These are phyloP conservation scores for Amanita thiersii DNA, from an alignment of 768 basidiomycete genomes.

Conservation along the genomic window DNA sequence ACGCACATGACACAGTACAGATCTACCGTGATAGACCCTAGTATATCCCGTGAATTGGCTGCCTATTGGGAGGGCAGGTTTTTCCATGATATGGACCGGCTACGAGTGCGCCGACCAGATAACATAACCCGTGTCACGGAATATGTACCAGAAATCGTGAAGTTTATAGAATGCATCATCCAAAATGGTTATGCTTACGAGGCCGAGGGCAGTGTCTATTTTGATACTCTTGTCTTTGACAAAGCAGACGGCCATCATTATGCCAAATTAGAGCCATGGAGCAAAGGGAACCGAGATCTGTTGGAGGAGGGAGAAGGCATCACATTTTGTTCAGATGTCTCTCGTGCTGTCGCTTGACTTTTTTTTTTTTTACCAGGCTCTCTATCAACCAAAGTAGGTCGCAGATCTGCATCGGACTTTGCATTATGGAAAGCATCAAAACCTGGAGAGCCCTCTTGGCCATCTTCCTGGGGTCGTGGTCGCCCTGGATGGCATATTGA, in stretches of 20 bases:
- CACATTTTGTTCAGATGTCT: constrained; percentile 4
- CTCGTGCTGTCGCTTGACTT: constrained; percentile 3
- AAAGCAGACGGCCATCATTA: constrained; percentile 71
- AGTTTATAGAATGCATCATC: constrained; percentile 80
- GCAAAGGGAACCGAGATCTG: constrained; percentile 85
- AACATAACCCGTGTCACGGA: constrained; percentile 93
- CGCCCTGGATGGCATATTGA: constrained; percentile 99
- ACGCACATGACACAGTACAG: constrained; percentile 44
- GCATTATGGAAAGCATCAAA: constrained; percentile 98
- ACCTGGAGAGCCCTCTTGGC: constrained; percentile 94
- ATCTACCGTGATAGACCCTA: constrained; percentile 76
- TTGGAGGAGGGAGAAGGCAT: constrained; percentile 90
- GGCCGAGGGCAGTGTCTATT: constrained; percentile 78
- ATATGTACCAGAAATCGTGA: constrained; percentile 91
- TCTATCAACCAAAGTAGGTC: constrained; percentile 41
- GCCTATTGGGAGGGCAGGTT: constrained; percentile 86
- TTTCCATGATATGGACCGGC: constrained; percentile 87
- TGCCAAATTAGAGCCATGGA: constrained; percentile 94
- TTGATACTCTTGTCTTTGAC: constrained; percentile 82
- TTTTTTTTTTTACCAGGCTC: constrained; percentile 21
- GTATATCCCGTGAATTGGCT: constrained; percentile 74
- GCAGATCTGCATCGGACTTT: constrained; percentile 85
- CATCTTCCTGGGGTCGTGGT: constrained; percentile 93
- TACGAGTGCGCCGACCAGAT: constrained; percentile 82
- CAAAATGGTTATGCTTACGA: constrained; percentile 76